Evolutionary conservation across 108 stramenopile genomes (phyloP).

Genomic region (Cyclotella atomus): DNA sequence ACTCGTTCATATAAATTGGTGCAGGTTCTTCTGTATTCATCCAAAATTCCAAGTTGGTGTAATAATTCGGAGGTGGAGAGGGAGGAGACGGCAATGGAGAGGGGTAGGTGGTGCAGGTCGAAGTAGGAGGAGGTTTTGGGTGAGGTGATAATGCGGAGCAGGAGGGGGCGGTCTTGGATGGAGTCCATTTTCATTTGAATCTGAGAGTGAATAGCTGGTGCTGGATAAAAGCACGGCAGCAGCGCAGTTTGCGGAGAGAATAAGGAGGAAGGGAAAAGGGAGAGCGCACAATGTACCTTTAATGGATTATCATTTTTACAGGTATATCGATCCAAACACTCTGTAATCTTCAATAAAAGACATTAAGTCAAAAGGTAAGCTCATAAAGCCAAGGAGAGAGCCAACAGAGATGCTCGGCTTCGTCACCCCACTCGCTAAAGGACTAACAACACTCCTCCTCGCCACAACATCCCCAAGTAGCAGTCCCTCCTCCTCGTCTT

Average conservation of each 20-base stretch:
- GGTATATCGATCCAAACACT: no score
- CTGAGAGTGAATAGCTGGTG: neutral
- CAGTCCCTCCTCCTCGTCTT: neutral
- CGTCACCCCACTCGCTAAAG: neutral
- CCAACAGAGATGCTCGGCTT: no score
- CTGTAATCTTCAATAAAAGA: no score
- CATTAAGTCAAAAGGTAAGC: no score
- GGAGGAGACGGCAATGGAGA: conserved; percentile 11
- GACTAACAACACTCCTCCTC: conserved; percentile 5
- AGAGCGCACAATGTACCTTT: no score
- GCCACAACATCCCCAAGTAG: conserved; percentile 4
- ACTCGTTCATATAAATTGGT: conserved; percentile 9
- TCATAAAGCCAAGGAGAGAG: no score
- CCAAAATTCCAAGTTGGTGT: neutral
- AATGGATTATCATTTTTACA: no score
- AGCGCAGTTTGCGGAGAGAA: no score
- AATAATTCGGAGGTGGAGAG: conserved; percentile 6
- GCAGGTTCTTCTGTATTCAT: neutral
- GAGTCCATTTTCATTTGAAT: neutral
- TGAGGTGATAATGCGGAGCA: conserved; percentile 7
- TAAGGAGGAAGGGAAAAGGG: no score
- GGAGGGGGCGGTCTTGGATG: conserved; percentile 4
- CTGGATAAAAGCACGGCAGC: no score
- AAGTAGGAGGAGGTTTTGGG: neutral
- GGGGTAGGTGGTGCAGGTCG: conserved; percentile 13